Evolutionary conservation across 331 rosid genomes (phyloP).

Genomic region (Cydonia oblonga): DNA sequence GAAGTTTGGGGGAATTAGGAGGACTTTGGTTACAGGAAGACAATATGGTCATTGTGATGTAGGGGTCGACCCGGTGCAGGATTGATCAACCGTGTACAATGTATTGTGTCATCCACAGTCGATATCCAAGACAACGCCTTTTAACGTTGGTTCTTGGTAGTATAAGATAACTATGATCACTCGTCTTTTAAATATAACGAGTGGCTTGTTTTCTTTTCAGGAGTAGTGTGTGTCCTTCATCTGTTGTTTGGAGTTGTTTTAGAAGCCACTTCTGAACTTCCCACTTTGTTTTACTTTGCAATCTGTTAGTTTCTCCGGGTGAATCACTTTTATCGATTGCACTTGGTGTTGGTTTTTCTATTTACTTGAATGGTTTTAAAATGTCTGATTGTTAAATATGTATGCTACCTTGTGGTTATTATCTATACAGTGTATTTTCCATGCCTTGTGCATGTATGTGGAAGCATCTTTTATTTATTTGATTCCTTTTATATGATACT

Average conservation of each 20-base stretch:
- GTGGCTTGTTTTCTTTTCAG: not conserved
- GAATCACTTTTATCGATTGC: constrained; percentile 58
- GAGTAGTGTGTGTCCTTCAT: not conserved
- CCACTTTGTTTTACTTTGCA: constrained; percentile 4
- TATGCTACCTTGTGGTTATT: not conserved
- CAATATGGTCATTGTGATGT: constrained; percentile 16
- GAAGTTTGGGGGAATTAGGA: constrained; percentile 13
- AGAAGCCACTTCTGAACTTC: not conserved
- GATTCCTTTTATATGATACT: not conserved
- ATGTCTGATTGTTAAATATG: constrained; percentile 11
- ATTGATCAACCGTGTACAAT: constrained; percentile 11
- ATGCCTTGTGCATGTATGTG: not conserved
- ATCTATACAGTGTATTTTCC: not conserved
- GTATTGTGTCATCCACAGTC: constrained; percentile 13
- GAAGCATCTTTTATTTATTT: not conserved
- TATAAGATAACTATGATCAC: constrained; percentile 10
- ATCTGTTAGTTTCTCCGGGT: constrained; percentile 12
- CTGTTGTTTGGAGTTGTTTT: constrained; percentile 9
- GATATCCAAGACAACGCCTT: constrained; percentile 69
- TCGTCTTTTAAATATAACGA: not conserved
- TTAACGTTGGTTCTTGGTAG: constrained; percentile 73
- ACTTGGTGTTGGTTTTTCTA: constrained; percentile 20
- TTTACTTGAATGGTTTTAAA: constrained; percentile 17
- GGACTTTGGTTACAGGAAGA: constrained; percentile 20
- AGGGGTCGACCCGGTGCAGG: constrained; percentile 11